Evolutionary conservation across 2,329 filamentous ascomycete species (phyloP).

Genomic region (Xylaria sp.): DNA sequence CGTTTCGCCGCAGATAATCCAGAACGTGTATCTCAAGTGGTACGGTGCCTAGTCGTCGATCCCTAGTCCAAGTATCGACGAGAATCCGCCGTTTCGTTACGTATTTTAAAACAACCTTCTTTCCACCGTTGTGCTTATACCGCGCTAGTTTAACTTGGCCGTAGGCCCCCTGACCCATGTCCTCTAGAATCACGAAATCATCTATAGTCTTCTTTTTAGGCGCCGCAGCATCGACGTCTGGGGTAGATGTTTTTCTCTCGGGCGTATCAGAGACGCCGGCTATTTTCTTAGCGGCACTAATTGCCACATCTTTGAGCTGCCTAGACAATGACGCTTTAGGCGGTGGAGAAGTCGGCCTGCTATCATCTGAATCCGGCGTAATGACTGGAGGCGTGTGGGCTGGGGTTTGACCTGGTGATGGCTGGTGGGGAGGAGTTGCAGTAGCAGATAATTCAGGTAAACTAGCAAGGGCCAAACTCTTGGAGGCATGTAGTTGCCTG

Average conservation of each 20-base stretch:
- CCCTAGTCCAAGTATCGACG: slow-evolving; percentile 97
- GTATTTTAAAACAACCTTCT: slow-evolving; percentile 95
- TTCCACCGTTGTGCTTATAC: slow-evolving; percentile 78
- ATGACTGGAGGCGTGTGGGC: slow-evolving; percentile 68
- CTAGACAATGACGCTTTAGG: slow-evolving; percentile 62
- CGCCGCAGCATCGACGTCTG: slow-evolving; percentile 54
- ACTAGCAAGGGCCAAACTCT: slow-evolving; percentile 64
- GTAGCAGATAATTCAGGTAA: slow-evolving; percentile 72
- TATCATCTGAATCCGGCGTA: slow-evolving; percentile 64
- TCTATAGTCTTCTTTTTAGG: slow-evolving; percentile 82
- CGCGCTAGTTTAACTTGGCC: slow-evolving; percentile 96
- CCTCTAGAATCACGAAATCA: slow-evolving; percentile 92
- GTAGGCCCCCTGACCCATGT: slow-evolving; percentile 98
- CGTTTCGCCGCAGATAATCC: slow-evolving; percentile 86
- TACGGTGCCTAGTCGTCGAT: slow-evolving; percentile 91
- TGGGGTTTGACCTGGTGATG: slow-evolving; percentile 78
- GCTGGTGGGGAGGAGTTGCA: slow-evolving; percentile 79
- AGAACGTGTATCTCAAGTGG: slow-evolving; percentile 97
- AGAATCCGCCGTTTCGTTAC: slow-evolving; percentile 97
- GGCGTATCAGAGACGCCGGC: slow-evolving; percentile 52
- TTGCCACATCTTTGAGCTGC: slow-evolving; percentile 68
- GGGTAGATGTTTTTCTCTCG: slow-evolving; percentile 46
- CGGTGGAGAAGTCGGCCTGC: slow-evolving; percentile 52
- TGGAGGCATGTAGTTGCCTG: slow-evolving; percentile 84
- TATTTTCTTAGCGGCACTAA: slow-evolving; percentile 65